Percentiles rank a stretch among this genome's conserved stretches.
These are phyloP conservation scores for Drechslerella stenobrocha DNA, from an alignment of 2,329 filamentous ascomycete genomes.

Conservation along the genomic window DNA sequence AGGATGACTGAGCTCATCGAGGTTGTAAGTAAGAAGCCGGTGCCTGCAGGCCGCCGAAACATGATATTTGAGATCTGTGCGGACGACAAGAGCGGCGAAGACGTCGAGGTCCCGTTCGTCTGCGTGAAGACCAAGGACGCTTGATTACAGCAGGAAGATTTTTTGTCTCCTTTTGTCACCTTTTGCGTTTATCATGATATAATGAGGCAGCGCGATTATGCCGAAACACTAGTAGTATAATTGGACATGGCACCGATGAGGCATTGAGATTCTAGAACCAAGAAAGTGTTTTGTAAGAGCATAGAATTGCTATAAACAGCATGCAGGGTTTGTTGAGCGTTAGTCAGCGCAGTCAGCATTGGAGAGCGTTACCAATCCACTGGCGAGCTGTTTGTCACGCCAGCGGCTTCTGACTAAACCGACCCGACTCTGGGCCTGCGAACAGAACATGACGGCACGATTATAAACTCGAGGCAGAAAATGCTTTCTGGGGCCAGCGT, in stretches of 20 bases:
- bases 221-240: too few species aligned
- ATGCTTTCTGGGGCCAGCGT: too few species aligned
- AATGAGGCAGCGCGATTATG: too few species aligned
- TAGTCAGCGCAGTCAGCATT: background rate
- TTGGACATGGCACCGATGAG: constrained; percentile 8
- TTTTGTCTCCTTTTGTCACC: constrained; percentile 3
- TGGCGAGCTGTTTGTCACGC: background rate
- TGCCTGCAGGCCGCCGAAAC: constrained; percentile 89
- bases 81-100: constrained; percentile 84
- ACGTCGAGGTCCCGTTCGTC: constrained; percentile 96
- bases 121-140: constrained; percentile 71
- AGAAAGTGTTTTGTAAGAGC: too few species aligned
- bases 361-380: background rate
- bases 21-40: constrained; percentile 84
- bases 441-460: too few species aligned
- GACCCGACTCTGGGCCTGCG: too few species aligned
- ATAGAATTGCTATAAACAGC: too few species aligned
- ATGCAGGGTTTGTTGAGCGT: constrained; percentile 31
- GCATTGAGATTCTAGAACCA: too few species aligned
- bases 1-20: constrained; percentile 89
- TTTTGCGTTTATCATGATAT: too few species aligned
- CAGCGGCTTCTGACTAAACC: too few species aligned
- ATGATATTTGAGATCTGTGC: constrained; percentile 95
- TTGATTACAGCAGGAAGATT: constrained; percentile 50
- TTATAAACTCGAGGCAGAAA: too few species aligned